A percentile compares a stretch with the other conserved stretches of the same genome.
phyloP scores from a whole-genome alignment of 345 rosid species.

The Laguncularia racemosa region DNA sequence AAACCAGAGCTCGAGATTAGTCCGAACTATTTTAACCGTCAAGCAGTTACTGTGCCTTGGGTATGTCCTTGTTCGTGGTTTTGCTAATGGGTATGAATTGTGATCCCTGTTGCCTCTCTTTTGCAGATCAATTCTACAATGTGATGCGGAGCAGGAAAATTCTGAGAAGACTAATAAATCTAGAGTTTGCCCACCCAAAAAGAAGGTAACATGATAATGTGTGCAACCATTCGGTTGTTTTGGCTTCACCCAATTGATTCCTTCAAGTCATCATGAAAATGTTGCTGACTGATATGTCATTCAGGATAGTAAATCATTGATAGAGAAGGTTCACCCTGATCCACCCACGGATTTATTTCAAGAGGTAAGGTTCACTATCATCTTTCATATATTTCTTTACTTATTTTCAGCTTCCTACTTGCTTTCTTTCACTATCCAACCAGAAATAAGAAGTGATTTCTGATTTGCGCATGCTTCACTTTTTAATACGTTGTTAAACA shows the following conservation, averaged over 20 bases:
- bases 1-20: no score
- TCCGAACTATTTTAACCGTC: no score
- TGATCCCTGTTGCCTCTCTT: background rate
- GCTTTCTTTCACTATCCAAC: background rate
- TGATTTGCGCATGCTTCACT: no score
- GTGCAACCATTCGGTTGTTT: no score
- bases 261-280: background rate
- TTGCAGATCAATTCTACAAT: slow-evolving; percentile 21
- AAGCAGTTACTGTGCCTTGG: no score
- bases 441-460: no score
- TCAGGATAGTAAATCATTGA: slow-evolving; percentile 23
- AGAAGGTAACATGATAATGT: slow-evolving; percentile 20
- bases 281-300: background rate
- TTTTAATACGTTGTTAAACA: background rate
- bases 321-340: slow-evolving; percentile 19
- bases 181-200: slow-evolving; percentile 18
- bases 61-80: background rate
- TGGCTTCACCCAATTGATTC: no score
- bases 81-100: background rate
- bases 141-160: slow-evolving; percentile 20
- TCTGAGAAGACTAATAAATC: slow-evolving; percentile 14
- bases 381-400: background rate
- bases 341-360: slow-evolving; percentile 26
- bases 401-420: background rate
- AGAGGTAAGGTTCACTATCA: slow-evolving; percentile 19